phyloP scores from a whole-genome alignment of 2,329 filamentous ascomycete genomes.

The Fusarium sp. region DNA sequence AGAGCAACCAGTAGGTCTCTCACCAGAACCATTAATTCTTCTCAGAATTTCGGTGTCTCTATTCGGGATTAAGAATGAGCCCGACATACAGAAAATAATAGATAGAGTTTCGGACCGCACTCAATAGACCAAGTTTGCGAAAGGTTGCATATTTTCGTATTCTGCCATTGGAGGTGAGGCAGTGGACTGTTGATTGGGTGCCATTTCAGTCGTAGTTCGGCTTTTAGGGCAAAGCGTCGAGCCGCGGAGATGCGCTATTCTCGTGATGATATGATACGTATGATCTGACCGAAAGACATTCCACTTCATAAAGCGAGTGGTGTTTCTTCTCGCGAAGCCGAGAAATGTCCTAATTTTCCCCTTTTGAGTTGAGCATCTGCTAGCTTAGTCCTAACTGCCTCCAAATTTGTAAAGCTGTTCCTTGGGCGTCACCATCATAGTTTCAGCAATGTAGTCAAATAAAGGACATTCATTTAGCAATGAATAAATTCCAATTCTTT shows the following conservation, averaged over 20 bases:
- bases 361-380: too few relatives aligned
- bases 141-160: not conserved
- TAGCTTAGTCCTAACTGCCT: not conserved
- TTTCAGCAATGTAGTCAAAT: too few relatives aligned
- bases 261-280: not conserved
- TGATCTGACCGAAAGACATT: not conserved
- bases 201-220: not conserved
- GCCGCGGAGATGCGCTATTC: not conserved
- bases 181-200: not conserved
- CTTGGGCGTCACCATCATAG: accelerated
- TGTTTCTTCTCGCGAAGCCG: not conserved
- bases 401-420: not conserved
- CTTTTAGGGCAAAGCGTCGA: not conserved
- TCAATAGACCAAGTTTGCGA: not conserved
- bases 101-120: not conserved
- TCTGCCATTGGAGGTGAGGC: not conserved
- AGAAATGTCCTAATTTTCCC: not conserved
- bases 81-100: not conserved
- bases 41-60: accelerated
- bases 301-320: not conserved
- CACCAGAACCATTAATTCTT: not conserved
- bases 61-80: not conserved
- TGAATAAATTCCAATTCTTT: not conserved
- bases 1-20: not conserved
- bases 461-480: not conserved